phyloP scores from a whole-genome alignment of 2,329 filamentous ascomycete species.

The Trichoderma breve region DNA sequence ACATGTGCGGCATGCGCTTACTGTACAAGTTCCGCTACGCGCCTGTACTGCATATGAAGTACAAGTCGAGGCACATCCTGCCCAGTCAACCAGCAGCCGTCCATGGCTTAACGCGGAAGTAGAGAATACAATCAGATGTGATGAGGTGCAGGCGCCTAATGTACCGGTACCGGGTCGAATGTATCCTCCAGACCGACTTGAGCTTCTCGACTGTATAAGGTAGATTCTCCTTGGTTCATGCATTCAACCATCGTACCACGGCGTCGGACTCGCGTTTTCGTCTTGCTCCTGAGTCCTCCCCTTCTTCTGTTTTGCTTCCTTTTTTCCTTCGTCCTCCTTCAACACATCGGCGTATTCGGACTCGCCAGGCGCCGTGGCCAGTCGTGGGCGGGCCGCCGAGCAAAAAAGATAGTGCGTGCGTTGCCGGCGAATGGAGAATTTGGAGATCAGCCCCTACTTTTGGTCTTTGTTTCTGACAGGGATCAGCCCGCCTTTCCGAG shows the following conservation, averaged over 20 bases:
- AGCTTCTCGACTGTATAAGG: not conserved
- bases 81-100: not conserved
- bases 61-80: not conserved
- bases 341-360: conserved; percentile 17
- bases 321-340: not conserved
- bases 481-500: conserved; percentile 17
- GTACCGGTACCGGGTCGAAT: not conserved
- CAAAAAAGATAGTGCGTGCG: not conserved
- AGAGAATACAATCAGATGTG: not conserved
- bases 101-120: not conserved
- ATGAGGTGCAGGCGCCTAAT: not conserved
- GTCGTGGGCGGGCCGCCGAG: conserved; percentile 10
- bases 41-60: not conserved
- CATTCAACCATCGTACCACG: not conserved
- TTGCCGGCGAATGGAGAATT: conserved; percentile 10
- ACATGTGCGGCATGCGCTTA: conserved; percentile 1
- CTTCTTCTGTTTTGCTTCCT: not conserved
- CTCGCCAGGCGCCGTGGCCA: conserved; percentile 4
- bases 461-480: not conserved
- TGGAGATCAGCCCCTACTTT: conserved; percentile 4
- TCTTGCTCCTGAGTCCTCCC: not conserved
- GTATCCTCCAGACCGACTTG: not conserved
- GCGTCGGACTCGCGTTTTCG: not conserved
- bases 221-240: not conserved
- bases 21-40: not conserved